Percentiles rank a stretch among this genome's conserved stretches.
Evolutionary conservation across 2,329 filamentous ascomycete genomes (phyloP).

Genomic region (Hyphodiscus sp.): DNA sequence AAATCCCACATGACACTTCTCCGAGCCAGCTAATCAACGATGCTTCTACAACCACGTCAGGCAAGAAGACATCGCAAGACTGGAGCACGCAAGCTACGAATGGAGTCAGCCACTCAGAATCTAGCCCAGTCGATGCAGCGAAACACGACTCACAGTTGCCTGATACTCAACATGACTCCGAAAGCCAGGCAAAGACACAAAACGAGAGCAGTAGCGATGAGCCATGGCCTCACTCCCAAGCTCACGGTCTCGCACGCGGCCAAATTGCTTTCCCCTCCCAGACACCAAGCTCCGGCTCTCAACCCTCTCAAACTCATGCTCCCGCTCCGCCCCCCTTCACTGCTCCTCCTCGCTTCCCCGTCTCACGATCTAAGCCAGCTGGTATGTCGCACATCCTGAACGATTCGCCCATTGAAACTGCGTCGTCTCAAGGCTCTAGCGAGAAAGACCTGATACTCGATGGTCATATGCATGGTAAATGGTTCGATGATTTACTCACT

Average conservation of each 20-base stretch:
- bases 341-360: slow-evolving; percentile 23
- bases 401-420: slow-evolving; percentile 25
- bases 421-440: slow-evolving; percentile 23
- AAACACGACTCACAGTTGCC: slow-evolving; percentile 35
- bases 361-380: slow-evolving; percentile 4
- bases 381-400: slow-evolving; percentile 27
- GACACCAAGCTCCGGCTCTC: slow-evolving; percentile 26
- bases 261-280: slow-evolving; percentile 25
- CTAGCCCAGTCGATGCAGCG: slow-evolving; percentile 22
- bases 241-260: slow-evolving; percentile 41
- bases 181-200: slow-evolving; percentile 11
- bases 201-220: slow-evolving; percentile 43
- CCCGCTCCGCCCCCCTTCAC: slow-evolving; percentile 35
- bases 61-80: slow-evolving; percentile 70
- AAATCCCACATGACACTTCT: slow-evolving; percentile 50
- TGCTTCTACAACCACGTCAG: slow-evolving; percentile 77
- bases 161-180: slow-evolving; percentile 40
- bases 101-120: slow-evolving; percentile 37
- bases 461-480: slow-evolving; percentile 38
- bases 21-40: slow-evolving; percentile 66
- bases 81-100: slow-evolving; percentile 70
- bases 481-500: slow-evolving; percentile 19
- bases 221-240: slow-evolving; percentile 53
- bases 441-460: slow-evolving; percentile 34
- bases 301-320: slow-evolving; percentile 24